These are phyloP conservation scores for Sisymbrium irio DNA, from an alignment of 345 rosid species.

Conservation along the genomic window DNA sequence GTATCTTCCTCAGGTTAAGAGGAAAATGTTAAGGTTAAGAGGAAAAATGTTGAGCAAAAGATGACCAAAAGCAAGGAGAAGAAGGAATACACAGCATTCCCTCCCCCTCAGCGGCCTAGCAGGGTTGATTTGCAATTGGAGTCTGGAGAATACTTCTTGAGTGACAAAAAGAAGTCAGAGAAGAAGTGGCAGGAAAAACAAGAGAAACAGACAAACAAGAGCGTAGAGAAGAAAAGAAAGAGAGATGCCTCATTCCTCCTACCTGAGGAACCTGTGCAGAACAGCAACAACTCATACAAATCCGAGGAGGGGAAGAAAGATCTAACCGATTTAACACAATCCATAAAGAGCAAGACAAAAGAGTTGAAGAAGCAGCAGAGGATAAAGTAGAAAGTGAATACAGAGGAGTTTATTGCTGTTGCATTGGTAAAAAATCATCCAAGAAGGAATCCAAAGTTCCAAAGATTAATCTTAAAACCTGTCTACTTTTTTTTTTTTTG, in stretches of 20 bases:
- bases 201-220: too few relatives aligned
- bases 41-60: conserved; percentile 80
- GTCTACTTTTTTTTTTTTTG: too few relatives aligned
- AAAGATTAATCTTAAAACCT: conserved; percentile 16
- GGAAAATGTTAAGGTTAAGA: conserved; percentile 44
- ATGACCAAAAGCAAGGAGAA: conserved; percentile 71
- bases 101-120: conserved; percentile 86
- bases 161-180: too few relatives aligned
- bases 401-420: conserved; percentile 52
- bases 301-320: conserved; percentile 42
- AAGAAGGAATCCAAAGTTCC: conserved; percentile 44
- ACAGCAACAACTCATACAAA: conserved; percentile 35
- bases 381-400: conserved; percentile 50
- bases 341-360: conserved; percentile 69
- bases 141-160: too few relatives aligned
- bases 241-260: too few relatives aligned
- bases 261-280: conserved; percentile 1
- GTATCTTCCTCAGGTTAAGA: conserved; percentile 77
- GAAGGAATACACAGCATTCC: conserved; percentile 77
- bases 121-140: too few relatives aligned
- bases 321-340: conserved; percentile 55
- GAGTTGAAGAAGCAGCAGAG: conserved; percentile 58
- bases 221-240: too few relatives aligned
- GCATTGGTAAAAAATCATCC: conserved; percentile 29
- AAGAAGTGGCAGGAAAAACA: too few relatives aligned